phyloP scores from a whole-genome alignment of 306 rosid genomes.

The Neltuma alba region DNA sequence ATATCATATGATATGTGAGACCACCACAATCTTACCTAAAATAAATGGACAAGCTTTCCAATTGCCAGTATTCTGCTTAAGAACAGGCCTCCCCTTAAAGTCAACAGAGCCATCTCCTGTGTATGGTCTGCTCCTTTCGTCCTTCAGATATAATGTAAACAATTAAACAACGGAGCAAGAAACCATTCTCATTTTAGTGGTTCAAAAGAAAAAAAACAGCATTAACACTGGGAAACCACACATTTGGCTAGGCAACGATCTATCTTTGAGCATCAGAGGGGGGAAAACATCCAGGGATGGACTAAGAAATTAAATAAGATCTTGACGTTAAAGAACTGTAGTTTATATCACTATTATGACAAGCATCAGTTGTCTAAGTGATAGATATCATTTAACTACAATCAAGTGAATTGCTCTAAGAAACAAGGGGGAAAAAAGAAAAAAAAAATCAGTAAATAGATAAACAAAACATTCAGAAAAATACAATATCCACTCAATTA shows the following conservation, averaged over 20 bases:
- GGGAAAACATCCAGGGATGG: neutral
- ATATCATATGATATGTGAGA: neutral
- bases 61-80: conserved; percentile 57
- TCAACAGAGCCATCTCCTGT: conserved; percentile 80
- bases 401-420: neutral
- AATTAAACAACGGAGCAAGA: conserved; percentile 2
- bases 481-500: neutral
- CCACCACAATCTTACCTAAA: conserved; percentile 50
- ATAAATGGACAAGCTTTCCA: conserved; percentile 86
- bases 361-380: neutral
- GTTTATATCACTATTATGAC: neutral
- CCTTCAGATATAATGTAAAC: conserved; percentile 44
- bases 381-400: neutral
- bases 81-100: conserved; percentile 68
- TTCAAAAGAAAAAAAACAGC: neutral
- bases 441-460: neutral
- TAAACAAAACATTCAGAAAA: conserved; percentile 13
- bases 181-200: neutral
- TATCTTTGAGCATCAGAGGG: conserved; percentile 4
- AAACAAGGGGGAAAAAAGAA: neutral
- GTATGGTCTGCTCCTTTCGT: conserved; percentile 43
- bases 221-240: neutral
- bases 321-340: neutral
- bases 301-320: neutral
- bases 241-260: conserved; percentile 8